These are phyloP conservation scores for Claviceps maximensis DNA, from an alignment of 2,329 filamentous ascomycete species.

Conservation along the genomic window DNA sequence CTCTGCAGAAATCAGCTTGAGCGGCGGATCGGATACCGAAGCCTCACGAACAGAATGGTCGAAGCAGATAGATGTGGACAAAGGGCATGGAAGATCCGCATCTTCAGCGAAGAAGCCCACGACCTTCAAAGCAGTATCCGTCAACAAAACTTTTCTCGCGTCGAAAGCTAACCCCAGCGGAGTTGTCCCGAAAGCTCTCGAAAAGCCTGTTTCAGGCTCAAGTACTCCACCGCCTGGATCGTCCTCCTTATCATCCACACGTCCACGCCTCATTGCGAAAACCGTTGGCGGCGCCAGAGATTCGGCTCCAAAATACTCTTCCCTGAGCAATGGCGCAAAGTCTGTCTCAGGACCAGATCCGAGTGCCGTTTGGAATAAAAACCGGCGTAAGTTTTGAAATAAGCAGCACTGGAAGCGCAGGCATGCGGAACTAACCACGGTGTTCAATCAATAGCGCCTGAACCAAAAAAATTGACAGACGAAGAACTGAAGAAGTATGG, in stretches of 20 bases:
- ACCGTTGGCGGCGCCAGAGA: constrained; percentile 48
- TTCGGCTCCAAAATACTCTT: constrained; percentile 29
- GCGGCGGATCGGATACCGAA: constrained; percentile 66
- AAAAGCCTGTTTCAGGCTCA: constrained; percentile 35
- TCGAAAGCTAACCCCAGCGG: constrained; percentile 44
- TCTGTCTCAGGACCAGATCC: constrained; percentile 51
- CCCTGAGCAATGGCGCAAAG: constrained; percentile 42
- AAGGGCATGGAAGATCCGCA: constrained; percentile 43
- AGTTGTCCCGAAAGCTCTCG: constrained; percentile 33
- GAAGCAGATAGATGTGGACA: constrained; percentile 42
- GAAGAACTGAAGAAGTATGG: constrained; percentile 80
- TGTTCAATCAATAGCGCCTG: constrained; percentile 48
- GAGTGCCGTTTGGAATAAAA: constrained; percentile 79
- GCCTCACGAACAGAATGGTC: constrained; percentile 45
- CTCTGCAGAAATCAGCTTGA: constrained; percentile 55
- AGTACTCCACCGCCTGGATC: constrained; percentile 32
- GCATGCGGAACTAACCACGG: constrained; percentile 12
- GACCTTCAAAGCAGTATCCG: constrained; percentile 73
- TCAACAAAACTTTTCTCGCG: constrained; percentile 73
- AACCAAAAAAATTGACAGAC: constrained; percentile 72
- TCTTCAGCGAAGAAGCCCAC: constrained; percentile 59
- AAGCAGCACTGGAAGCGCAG: neutral
- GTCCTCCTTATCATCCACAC: constrained; percentile 37
- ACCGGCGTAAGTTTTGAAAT: constrained; percentile 48
- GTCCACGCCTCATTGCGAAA: constrained; percentile 65